Conservation (phyloP, 148 eudicot species). For the Cornus controversa region DNA sequence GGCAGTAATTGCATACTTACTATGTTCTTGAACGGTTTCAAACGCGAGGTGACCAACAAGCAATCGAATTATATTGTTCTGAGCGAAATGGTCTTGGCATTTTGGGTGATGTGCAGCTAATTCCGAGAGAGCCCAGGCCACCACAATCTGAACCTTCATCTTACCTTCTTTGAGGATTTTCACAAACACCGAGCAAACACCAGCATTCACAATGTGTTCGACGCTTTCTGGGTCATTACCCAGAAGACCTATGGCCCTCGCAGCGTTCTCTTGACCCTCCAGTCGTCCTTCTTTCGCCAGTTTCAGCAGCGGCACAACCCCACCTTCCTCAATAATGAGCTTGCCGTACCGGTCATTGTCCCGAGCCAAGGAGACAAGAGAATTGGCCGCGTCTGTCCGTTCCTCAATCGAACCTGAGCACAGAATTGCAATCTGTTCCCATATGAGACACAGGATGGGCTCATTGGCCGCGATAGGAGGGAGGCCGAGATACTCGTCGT, state of each 20-base stretch:
- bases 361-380: constrained; percentile 17
- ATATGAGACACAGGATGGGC: constrained; percentile 14
- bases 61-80: constrained; percentile 17
- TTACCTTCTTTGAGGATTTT: constrained; percentile 23
- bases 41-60: constrained; percentile 15
- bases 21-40: constrained; percentile 21
- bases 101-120: constrained; percentile 3
- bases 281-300: constrained; percentile 16
- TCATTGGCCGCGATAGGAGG: constrained; percentile 19
- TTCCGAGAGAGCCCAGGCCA: constrained; percentile 24
- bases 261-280: constrained; percentile 22
- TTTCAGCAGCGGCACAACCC: constrained; percentile 18
- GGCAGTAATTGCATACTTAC: constrained; percentile 11
- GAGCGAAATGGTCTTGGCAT: constrained; percentile 17
- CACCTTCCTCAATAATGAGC: constrained; percentile 22
- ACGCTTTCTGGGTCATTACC: constrained; percentile 19
- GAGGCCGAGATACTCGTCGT: constrained; percentile 18
- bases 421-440: constrained; percentile 19
- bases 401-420: constrained; percentile 15
- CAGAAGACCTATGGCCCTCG: constrained; percentile 16
- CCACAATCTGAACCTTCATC: constrained; percentile 23
- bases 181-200: constrained; percentile 12
- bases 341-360: constrained; percentile 21
- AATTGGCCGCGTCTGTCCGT: constrained; percentile 13
- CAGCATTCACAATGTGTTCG: constrained; percentile 17